Evolutionary conservation across 2,329 filamentous ascomycete species (phyloP), one percentile per base, ranked within the genome.

Genomic region (Knufia petricola): DNA sequence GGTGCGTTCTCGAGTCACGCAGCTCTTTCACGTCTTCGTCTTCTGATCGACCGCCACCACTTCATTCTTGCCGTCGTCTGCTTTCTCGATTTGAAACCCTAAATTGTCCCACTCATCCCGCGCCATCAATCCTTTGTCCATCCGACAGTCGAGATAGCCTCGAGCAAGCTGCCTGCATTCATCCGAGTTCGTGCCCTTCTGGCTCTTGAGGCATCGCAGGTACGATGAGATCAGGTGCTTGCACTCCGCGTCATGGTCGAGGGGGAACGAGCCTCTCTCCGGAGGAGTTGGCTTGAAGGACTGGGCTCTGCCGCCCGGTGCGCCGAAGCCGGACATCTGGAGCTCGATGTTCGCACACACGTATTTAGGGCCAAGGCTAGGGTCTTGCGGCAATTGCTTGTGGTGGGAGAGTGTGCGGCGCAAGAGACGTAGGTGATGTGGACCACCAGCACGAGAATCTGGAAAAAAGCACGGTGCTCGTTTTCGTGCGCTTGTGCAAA

Each of bases 121-220:
- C 6, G 89, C 89, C 92, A 98, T 98, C 26, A 98, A 72, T 63
- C 96, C 95, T 58, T 82, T 80, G 59, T 96, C 90, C 92, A 98
- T 98, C 42, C 92, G 81, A 67, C 92, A 98, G 43, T 79, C 73
- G 47, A 98, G 72, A 66, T 98, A 98, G 24, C 80, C 77, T 70
- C 95, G 96, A 52, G 89, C 89, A 48, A 95, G 69, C 61, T 79
- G 73, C 50, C 92, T 82, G 65, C 92, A 98, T 61, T 87, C 81
- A 53, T 86, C 76, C 55, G 92, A 85, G 63, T 96, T 96, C 59
- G 85, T 78, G 20, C 92, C 92, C 64, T 89, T 92, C 41, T 58
- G 56, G 31, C 39, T 42, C 36, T 53, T 52, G 64, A 98, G 82
- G 66, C 92, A 98, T 50, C 78, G 75, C 41, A 98, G 77, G 63